A percentile compares a stretch with the other conserved stretches of the same genome.
Conservation (phyloP, 2,329 filamentous ascomycete genomes). For the Aureobasidium sp. region DNA sequence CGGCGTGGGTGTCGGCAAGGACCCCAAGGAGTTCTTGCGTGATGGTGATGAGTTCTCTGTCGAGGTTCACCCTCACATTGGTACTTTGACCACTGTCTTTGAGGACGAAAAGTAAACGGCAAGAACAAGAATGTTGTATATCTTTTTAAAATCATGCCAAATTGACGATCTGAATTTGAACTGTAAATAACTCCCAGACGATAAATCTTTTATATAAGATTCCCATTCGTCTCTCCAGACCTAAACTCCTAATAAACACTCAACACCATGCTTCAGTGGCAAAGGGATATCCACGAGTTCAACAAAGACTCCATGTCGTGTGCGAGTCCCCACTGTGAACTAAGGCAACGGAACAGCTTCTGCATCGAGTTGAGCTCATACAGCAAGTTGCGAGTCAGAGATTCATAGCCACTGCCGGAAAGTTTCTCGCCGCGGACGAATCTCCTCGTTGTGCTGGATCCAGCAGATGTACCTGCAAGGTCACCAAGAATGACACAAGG, state of each 20-base stretch:
- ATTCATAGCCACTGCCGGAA: constrained; percentile 17
- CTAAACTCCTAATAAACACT: background rate
- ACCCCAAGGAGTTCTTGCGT: constrained; percentile 34
- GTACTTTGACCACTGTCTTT: constrained; percentile 40
- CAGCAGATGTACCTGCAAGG: constrained; percentile 14
- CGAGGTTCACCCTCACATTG: constrained; percentile 40
- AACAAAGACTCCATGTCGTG: constrained; percentile 38
- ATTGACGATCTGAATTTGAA: background rate
- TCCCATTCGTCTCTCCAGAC: too few species aligned
- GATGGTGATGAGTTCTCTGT: constrained; percentile 41
- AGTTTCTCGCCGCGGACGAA: constrained; percentile 28
- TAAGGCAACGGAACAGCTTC: constrained; percentile 36
- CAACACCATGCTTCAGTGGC: constrained; percentile 22
- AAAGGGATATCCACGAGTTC: constrained; percentile 36
- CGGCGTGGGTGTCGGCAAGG: constrained; percentile 32
- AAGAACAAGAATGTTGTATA: background rate
- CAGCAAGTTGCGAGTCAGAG: constrained; percentile 30
- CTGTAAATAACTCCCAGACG: background rate
- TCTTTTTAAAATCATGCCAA: background rate
- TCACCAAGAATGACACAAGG: constrained; percentile 17
- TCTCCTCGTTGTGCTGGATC: constrained; percentile 29
- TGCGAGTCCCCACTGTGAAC: constrained; percentile 38
- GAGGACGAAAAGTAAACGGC: constrained; percentile 19
- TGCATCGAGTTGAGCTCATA: constrained; percentile 41
- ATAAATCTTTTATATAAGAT: too few species aligned